phyloP scores from a whole-genome alignment of 1,284 basidiomycete genomes.

The Puccinia novopanici region DNA sequence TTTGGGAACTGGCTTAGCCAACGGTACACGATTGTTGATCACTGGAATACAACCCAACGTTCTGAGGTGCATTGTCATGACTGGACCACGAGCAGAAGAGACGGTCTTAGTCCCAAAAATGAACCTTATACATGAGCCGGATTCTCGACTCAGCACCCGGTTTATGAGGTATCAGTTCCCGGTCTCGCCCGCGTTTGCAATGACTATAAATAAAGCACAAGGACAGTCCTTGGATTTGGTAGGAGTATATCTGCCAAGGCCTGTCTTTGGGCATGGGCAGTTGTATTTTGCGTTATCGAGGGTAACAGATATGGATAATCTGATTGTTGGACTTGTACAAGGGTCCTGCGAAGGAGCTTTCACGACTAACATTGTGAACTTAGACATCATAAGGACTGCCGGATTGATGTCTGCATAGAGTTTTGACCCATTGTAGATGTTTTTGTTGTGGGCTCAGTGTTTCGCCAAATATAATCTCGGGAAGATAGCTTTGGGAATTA shows the following conservation, averaged over 20 bases:
- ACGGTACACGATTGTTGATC: constrained; percentile 18
- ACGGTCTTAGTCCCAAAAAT: constrained; percentile 6
- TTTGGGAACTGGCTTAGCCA: background rate
- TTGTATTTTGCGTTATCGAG: constrained; percentile 29
- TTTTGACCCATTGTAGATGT: no score
- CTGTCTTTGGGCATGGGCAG: constrained; percentile 32
- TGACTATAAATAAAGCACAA: constrained; percentile 63
- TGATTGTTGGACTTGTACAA: background rate
- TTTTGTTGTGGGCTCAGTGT: no score
- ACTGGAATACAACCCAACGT: background rate
- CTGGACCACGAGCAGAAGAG: background rate
- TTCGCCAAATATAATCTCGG: no score
- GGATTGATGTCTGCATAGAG: no score
- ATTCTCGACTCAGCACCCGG: constrained; percentile 9
- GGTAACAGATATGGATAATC: background rate
- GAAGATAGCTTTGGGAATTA: no score
- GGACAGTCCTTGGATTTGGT: constrained; percentile 61
- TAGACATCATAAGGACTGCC: no score
- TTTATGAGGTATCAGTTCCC: constrained; percentile 61
- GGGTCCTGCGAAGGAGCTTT: no score
- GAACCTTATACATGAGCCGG: background rate
- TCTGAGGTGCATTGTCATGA: background rate
- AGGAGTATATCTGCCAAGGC: constrained; percentile 58
- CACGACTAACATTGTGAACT: no score
- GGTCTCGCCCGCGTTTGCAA: constrained; percentile 61